These are phyloP conservation scores for Ambrosia trifida DNA, from an alignment of 129 eudicot genomes.

Conservation along the genomic window DNA sequence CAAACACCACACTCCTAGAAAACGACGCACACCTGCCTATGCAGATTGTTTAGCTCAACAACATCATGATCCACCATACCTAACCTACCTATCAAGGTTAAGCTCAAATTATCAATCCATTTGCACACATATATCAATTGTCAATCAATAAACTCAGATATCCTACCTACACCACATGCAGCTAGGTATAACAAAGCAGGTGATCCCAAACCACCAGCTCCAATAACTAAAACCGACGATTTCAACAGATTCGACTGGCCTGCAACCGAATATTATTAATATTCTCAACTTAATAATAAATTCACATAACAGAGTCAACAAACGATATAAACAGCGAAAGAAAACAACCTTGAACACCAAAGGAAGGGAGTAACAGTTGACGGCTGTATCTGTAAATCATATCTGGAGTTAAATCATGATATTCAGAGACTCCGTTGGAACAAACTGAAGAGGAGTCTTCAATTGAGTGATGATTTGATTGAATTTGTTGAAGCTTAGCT, in stretches of 20 bases:
- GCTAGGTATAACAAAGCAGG: slow-evolving; percentile 96
- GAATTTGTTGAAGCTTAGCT: slow-evolving; percentile 54
- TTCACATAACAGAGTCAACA: no score
- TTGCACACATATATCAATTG: neutral
- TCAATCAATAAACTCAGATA: slow-evolving; percentile 1
- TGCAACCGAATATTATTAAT: slow-evolving; percentile 21
- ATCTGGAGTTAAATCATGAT: slow-evolving; percentile 58
- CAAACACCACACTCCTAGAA: neutral
- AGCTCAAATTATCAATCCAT: slow-evolving; percentile 5
- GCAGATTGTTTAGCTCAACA: slow-evolving; percentile 95
- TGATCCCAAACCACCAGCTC: slow-evolving; percentile 98
- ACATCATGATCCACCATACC: slow-evolving; percentile 98
- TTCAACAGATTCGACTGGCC: slow-evolving; percentile 81
- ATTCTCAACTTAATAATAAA: no score
- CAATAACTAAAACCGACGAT: slow-evolving; percentile 83
- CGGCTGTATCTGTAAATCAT: slow-evolving; percentile 87
- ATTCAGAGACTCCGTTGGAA: slow-evolving; percentile 10
- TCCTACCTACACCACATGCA: slow-evolving; percentile 93
- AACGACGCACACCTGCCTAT: slow-evolving; percentile 71
- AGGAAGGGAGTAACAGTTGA: slow-evolving; percentile 86
- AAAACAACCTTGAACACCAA: slow-evolving; percentile 74
- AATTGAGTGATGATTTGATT: slow-evolving; percentile 20
- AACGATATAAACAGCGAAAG: neutral
- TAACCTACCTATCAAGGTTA: slow-evolving; percentile 55
- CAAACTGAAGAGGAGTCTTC: neutral